phyloP scores from a whole-genome alignment of 352 stramenopile species.

The Globisporangium sylvaticum region DNA sequence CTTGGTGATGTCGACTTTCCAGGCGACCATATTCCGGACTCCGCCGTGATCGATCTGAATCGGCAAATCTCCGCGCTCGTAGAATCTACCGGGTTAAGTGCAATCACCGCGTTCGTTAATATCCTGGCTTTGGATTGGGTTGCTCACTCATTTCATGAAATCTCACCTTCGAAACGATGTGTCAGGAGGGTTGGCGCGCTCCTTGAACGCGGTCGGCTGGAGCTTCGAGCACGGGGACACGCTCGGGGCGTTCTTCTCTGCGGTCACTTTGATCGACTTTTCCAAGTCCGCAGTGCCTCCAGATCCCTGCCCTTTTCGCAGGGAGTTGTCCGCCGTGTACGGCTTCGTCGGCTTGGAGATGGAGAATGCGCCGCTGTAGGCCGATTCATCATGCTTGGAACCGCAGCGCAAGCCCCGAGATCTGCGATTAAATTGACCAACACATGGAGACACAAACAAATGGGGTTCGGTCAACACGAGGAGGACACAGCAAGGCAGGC shows the following conservation, averaged over 20 bases:
- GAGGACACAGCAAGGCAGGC: neutral
- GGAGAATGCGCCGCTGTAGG: constrained; percentile 86
- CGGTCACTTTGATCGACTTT: constrained; percentile 36
- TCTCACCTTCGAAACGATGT: constrained; percentile 72
- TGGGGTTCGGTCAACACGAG: neutral
- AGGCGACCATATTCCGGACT: constrained; percentile 95
- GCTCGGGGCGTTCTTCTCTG: constrained; percentile 28
- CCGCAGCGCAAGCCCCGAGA: constrained; percentile 51
- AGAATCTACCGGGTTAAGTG: constrained; percentile 50
- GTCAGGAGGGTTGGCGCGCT: constrained; percentile 92
- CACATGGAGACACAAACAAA: neutral
- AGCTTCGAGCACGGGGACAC: constrained; percentile 48
- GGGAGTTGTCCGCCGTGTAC: constrained; percentile 85
- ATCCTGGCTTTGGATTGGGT: too few relatives aligned
- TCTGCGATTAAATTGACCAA: constrained; percentile 22
- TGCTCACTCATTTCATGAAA: too few relatives aligned
- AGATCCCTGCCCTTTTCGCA: constrained; percentile 88
- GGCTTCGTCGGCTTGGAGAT: constrained; percentile 85
- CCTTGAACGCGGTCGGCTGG: constrained; percentile 83
- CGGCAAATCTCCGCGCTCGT: constrained; percentile 93
- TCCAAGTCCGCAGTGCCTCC: constrained; percentile 81
- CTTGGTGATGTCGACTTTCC: constrained; percentile 95
- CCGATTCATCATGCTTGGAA: constrained; percentile 54
- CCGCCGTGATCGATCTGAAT: constrained; percentile 96
- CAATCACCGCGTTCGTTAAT: too few relatives aligned